Evolutionary conservation across 225 moss, liverwort and hornwort species (phyloP).

Genomic region (Sphagnum contortum): DNA sequence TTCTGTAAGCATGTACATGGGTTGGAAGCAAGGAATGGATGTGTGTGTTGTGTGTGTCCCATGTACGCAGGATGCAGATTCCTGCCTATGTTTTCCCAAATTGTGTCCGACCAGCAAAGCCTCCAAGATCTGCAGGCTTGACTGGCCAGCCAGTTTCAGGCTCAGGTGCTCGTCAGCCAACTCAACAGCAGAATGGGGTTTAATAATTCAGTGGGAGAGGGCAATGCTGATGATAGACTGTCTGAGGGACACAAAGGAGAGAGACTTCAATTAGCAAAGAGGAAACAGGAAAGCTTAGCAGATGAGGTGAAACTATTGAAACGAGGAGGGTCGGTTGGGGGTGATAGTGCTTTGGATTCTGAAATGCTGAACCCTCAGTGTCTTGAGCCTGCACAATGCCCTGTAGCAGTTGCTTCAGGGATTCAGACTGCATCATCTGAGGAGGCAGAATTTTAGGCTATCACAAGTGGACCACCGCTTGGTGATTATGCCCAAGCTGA

Average conservation of each 20-base stretch:
- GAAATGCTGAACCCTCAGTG: slow-evolving; percentile 9
- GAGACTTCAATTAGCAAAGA: slow-evolving; percentile 5
- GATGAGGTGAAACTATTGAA: slow-evolving; percentile 19
- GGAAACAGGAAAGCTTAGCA: slow-evolving; percentile 18
- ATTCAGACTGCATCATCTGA: slow-evolving; percentile 10
- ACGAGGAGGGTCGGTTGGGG: neutral
- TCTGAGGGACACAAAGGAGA: slow-evolving; percentile 14
- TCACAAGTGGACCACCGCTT: slow-evolving; percentile 11
- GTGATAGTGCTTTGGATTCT: neutral
- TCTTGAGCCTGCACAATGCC: slow-evolving; percentile 2
- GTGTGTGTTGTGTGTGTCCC: slow-evolving; percentile 87
- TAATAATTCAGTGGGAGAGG: slow-evolving; percentile 3
- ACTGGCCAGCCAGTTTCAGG: slow-evolving; percentile 13
- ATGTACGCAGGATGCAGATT: slow-evolving; percentile 87
- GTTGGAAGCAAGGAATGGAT: slow-evolving; percentile 84
- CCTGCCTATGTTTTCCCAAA: slow-evolving; percentile 82
- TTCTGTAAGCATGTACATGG: slow-evolving; percentile 67
- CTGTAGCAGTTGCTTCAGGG: slow-evolving; percentile 6
- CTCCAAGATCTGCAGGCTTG: slow-evolving; percentile 28
- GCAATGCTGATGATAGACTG: slow-evolving; percentile 15
- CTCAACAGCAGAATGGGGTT: slow-evolving; percentile 3
- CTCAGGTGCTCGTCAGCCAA: neutral
- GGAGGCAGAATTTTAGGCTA: slow-evolving; percentile 22
- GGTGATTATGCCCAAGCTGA: slow-evolving; percentile 19
- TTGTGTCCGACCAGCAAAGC: slow-evolving; percentile 62